Evolutionary conservation across 2,329 filamentous ascomycete species (phyloP).

Genomic region (Aspergillus hortae): DNA sequence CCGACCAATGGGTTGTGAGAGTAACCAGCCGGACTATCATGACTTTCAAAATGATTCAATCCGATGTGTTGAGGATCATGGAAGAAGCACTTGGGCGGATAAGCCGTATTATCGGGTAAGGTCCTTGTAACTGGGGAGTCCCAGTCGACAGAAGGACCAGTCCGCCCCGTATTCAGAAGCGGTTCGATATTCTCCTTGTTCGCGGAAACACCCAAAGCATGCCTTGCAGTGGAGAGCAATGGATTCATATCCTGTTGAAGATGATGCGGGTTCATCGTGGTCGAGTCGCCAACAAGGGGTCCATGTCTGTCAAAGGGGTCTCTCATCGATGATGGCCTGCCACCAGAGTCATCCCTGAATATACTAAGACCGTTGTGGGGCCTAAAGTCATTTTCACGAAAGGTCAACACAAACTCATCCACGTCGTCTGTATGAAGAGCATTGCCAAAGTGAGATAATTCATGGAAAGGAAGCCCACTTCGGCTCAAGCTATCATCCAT

Average conservation of each 20-base stretch:
- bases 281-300: neutral
- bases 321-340: neutral
- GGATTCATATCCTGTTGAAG: neutral
- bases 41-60: conserved; percentile 22
- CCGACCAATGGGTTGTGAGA: conserved; percentile 32
- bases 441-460: neutral
- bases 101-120: conserved; percentile 15
- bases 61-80: conserved; percentile 17
- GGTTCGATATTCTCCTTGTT: conserved; percentile 41
- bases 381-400: neutral
- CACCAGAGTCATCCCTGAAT: neutral
- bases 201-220: conserved; percentile 10
- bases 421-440: neutral
- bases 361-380: neutral
- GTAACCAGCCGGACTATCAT: conserved; percentile 24
- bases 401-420: neutral
- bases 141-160: conserved; percentile 24
- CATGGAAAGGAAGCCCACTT: neutral
- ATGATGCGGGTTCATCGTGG: neutral
- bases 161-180: conserved; percentile 21
- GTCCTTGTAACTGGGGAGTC: conserved; percentile 21
- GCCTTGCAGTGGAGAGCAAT: conserved; percentile 2
- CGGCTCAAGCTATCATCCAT: conserved; percentile 4
- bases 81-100: conserved; percentile 25
- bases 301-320: neutral